These are phyloP conservation scores for Esteya vermicola DNA, from an alignment of 2,329 filamentous ascomycete genomes.

Conservation along the genomic window DNA sequence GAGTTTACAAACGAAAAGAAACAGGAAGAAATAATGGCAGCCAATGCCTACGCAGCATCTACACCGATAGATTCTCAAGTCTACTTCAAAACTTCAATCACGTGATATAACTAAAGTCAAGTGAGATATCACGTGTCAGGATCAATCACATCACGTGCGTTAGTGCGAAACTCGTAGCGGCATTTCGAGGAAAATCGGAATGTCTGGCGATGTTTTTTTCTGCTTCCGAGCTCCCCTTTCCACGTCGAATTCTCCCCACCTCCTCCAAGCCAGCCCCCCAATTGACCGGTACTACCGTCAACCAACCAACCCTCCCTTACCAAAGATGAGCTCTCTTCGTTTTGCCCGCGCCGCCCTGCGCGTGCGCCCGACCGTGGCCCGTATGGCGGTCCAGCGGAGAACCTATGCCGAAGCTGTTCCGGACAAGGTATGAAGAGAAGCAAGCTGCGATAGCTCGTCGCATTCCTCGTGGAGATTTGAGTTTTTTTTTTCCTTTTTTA, in stretches of 20 bases:
- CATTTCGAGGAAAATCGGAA: conserved; percentile 4
- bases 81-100: too few species aligned
- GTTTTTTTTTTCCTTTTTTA: too few species aligned
- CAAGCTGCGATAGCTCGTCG: too few species aligned
- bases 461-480: too few species aligned
- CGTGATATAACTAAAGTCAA: too few species aligned
- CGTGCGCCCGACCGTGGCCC: conserved; percentile 64
- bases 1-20: too few species aligned
- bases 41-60: too few species aligned
- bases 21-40: too few species aligned
- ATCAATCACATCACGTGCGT: too few species aligned
- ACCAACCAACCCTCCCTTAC: neutral
- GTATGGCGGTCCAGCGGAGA: conserved; percentile 67
- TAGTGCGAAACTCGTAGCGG: neutral
- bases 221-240: conserved; percentile 2
- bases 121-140: too few species aligned
- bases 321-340: conserved; percentile 82
- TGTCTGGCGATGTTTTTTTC: conserved; percentile 7
- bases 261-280: neutral
- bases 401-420: conserved; percentile 79
- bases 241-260: neutral
- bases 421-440: conserved; percentile 52
- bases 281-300: neutral
- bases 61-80: too few species aligned
- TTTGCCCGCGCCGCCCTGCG: conserved; percentile 81